A percentile compares a stretch with the other conserved stretches of the same genome.
Evolutionary conservation across 1,284 basidiomycete genomes (phyloP).

Genomic region (Boletus mariae): DNA sequence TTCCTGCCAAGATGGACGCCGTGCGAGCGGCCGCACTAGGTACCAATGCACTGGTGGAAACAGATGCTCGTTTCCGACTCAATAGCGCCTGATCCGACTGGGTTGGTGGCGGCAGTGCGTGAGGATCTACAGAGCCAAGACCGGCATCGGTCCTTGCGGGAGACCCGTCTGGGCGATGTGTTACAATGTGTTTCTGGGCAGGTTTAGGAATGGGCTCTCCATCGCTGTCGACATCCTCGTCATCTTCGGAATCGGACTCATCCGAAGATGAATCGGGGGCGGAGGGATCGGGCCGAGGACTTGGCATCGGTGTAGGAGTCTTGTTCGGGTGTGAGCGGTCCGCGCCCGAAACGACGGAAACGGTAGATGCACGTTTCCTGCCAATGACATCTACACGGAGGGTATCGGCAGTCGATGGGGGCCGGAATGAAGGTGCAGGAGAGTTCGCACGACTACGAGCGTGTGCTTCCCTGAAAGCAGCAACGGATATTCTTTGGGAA

Average conservation of each 20-base stretch:
- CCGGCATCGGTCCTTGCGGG: not conserved
- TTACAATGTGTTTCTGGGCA: conserved; percentile 9
- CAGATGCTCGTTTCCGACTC: conserved; percentile 24
- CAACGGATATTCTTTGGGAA: conserved; percentile 70
- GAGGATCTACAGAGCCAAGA: not conserved
- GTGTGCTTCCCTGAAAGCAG: conserved; percentile 74
- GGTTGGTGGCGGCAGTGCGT: conserved; percentile 2
- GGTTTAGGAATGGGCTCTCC: conserved; percentile 20
- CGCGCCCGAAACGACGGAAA: conserved; percentile 21
- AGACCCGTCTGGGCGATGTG: not conserved
- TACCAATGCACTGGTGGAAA: conserved; percentile 41
- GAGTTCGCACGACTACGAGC: conserved; percentile 59
- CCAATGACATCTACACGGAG: conserved; percentile 27
- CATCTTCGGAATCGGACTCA: conserved; percentile 23
- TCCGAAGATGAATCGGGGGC: conserved; percentile 27
- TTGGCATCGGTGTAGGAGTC: conserved; percentile 9
- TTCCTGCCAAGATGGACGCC: conserved; percentile 32
- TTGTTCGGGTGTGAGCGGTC: conserved; percentile 15
- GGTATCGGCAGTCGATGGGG: conserved; percentile 30
- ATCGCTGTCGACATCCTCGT: conserved; percentile 35
- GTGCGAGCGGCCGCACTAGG: conserved; percentile 37
- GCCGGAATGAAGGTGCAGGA: conserved; percentile 51
- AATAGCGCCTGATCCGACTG: conserved; percentile 14
- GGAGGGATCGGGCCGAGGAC: conserved; percentile 20
- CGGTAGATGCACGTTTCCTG: conserved; percentile 30